Conservation (phyloP, 2,329 filamentous ascomycete genomes). For the Colletotrichum lini region DNA sequence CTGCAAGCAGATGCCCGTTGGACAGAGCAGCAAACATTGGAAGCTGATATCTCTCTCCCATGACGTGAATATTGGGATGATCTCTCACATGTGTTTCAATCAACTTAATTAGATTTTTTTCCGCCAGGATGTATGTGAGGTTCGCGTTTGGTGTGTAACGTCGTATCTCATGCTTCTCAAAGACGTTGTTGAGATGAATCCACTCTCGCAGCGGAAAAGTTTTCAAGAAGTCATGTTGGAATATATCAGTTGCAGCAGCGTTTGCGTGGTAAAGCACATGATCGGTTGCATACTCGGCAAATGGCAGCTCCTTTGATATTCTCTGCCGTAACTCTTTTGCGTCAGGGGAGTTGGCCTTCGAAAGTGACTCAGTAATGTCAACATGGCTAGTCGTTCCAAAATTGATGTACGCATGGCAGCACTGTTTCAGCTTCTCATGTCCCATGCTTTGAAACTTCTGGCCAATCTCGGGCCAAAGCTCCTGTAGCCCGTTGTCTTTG, state of each 20-base stretch:
- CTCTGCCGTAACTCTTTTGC: background rate
- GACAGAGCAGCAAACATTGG: conserved; percentile 55
- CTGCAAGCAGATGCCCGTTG: conserved; percentile 42
- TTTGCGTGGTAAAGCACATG: conserved; percentile 60
- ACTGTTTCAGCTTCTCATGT: conserved; percentile 60
- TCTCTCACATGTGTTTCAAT: conserved; percentile 47
- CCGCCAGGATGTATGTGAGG: conserved; percentile 55
- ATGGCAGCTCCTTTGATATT: conserved; percentile 53
- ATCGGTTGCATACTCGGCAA: conserved; percentile 60
- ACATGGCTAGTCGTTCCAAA: background rate
- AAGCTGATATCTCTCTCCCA: conserved; percentile 50
- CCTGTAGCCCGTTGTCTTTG: conserved; percentile 49
- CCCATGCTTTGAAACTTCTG: conserved; percentile 51
- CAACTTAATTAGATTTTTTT: conserved; percentile 44
- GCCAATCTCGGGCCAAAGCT: conserved; percentile 51
- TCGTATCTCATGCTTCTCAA: conserved; percentile 47
- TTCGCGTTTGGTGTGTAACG: conserved; percentile 47
- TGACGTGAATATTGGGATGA: conserved; percentile 45
- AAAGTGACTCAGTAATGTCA: background rate
- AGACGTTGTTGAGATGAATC: conserved; percentile 50
- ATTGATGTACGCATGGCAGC: conserved; percentile 56
- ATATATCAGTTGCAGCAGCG: conserved; percentile 46
- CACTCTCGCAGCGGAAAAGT: conserved; percentile 49
- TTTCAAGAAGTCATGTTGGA: conserved; percentile 51
- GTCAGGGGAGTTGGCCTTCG: background rate